Conservation (phyloP, 306 rosid species). For the Sechiopsis laciniata region DNA sequence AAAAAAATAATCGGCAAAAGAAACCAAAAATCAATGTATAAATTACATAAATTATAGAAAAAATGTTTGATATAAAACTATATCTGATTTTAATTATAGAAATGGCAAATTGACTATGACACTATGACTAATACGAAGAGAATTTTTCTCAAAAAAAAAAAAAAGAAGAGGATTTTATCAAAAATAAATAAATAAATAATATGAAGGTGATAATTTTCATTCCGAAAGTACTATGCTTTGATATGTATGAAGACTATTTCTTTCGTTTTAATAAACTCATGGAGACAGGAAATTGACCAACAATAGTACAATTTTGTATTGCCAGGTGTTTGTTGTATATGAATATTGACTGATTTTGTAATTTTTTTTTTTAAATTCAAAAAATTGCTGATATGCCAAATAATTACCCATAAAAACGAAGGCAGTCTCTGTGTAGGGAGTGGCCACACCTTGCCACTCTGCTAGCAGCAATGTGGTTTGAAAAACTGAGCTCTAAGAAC, state of each 20-base stretch:
- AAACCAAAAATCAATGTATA: background rate
- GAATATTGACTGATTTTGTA: background rate
- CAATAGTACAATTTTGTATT: background rate
- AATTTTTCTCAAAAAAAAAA: background rate
- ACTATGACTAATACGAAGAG: background rate
- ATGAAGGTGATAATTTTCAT: background rate
- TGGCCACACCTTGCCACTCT: slow-evolving; percentile 99
- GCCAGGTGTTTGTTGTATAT: background rate
- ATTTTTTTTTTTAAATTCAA: background rate
- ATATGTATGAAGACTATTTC: slow-evolving; percentile 11
- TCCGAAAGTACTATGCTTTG: background rate
- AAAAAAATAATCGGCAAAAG: background rate
- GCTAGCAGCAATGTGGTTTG: slow-evolving; percentile 98
- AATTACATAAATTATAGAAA: background rate
- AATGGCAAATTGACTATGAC: background rate
- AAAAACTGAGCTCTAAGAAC: slow-evolving; percentile 99
- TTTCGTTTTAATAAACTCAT: background rate
- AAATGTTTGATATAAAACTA: background rate
- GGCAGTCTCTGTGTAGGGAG: slow-evolving; percentile 95
- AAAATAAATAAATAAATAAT: background rate
- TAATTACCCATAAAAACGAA: slow-evolving; percentile 90
- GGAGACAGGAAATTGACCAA: slow-evolving; percentile 8
- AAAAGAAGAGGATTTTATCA: background rate
- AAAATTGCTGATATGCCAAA: slow-evolving; percentile 4
- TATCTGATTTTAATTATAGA: background rate